Conservation (phyloP, 495 filamentous ascomycete genomes). For the Podospora australis region DNA sequence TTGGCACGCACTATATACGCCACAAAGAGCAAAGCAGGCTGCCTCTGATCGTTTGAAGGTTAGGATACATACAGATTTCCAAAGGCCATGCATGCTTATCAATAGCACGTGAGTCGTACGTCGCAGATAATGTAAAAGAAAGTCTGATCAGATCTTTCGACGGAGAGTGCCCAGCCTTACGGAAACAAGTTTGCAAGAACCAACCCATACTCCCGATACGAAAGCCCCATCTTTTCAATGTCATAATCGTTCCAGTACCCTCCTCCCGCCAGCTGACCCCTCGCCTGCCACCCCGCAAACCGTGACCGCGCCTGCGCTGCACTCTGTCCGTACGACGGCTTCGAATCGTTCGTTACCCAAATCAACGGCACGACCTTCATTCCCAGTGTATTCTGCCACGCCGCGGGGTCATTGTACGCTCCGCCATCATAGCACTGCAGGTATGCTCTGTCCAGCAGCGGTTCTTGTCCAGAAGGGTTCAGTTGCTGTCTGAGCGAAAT, state of each 20-base stretch:
- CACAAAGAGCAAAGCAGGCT: too few relatives aligned
- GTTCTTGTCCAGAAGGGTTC: constrained; percentile 20
- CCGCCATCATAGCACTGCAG: constrained; percentile 40
- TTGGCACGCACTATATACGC: too few relatives aligned
- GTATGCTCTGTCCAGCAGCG: constrained; percentile 33
- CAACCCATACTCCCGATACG: constrained; percentile 32
- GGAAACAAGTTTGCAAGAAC: constrained; percentile 31
- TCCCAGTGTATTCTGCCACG: constrained; percentile 30
- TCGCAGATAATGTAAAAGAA: too few relatives aligned
- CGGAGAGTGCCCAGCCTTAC: too few relatives aligned
- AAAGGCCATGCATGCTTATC: too few relatives aligned
- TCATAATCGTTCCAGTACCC: constrained; percentile 44
- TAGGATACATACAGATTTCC: too few relatives aligned
- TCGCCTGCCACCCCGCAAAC: constrained; percentile 28
- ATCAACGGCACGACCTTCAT: constrained; percentile 39
- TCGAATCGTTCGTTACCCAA: constrained; percentile 41
- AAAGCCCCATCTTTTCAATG: constrained; percentile 38
- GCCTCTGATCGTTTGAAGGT: too few relatives aligned
- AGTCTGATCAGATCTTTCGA: too few relatives aligned
- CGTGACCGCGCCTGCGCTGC: constrained; percentile 28
- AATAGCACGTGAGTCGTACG: too few relatives aligned
- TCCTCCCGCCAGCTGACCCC: constrained; percentile 28
- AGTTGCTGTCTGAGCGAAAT: constrained; percentile 20
- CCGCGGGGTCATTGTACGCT: constrained; percentile 30
- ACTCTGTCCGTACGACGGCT: constrained; percentile 31